Evolutionary conservation across 75 land plant genomes (phyloP).

Genomic region (Chamaecyparis obtusa): DNA sequence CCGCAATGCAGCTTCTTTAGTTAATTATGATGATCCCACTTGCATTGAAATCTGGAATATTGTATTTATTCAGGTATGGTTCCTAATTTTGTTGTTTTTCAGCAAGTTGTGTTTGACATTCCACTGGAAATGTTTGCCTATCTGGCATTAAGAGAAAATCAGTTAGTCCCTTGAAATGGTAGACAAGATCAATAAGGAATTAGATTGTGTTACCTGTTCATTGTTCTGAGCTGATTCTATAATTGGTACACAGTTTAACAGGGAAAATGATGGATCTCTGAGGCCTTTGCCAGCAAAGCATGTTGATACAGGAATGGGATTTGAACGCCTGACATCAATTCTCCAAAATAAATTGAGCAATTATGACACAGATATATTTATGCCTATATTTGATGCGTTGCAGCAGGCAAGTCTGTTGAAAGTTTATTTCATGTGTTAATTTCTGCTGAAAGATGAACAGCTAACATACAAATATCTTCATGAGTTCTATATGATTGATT

Average conservation of each 20-base stretch:
- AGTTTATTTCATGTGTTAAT: neutral
- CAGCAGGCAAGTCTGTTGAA: slow-evolving; percentile 46
- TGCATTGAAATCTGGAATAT: slow-evolving; percentile 98
- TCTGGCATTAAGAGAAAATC: neutral
- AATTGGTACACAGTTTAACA: slow-evolving; percentile 64
- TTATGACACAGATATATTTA: slow-evolving; percentile 93
- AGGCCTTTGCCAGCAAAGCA: slow-evolving; percentile 91
- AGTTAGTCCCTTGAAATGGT: neutral
- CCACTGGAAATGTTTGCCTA: neutral
- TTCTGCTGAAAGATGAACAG: too few species aligned
- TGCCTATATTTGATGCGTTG: slow-evolving; percentile 86
- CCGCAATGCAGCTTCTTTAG: slow-evolving; percentile 76
- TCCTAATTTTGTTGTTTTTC: neutral
- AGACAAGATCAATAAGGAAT: neutral
- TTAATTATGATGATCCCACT: slow-evolving; percentile 97
- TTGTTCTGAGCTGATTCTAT: slow-evolving; percentile 4
- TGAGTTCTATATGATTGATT: neutral
- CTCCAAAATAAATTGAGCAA: slow-evolving; percentile 95
- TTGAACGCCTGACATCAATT: slow-evolving; percentile 90
- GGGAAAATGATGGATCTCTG: slow-evolving; percentile 86
- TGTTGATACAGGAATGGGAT: slow-evolving; percentile 99
- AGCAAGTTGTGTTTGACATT: slow-evolving; percentile 1
- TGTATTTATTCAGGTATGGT: slow-evolving; percentile 88
- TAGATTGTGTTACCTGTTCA: neutral
- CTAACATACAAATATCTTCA: too few species aligned